phyloP scores from a whole-genome alignment of 1,284 basidiomycete genomes.

The Taiwanofungus camphoratus region DNA sequence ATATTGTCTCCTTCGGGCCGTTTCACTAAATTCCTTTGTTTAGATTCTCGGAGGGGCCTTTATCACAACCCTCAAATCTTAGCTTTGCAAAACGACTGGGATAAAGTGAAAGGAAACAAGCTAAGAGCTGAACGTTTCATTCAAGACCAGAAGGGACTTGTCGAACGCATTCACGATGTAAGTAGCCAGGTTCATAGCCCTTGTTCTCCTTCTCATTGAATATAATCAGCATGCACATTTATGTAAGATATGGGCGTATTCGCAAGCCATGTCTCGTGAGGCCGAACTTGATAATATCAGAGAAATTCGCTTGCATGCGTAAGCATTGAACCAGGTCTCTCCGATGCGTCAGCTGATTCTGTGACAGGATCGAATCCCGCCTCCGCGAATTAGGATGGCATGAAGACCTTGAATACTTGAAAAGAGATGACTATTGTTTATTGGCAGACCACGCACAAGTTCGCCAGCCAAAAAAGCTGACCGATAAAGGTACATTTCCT shows the following conservation, averaged over 20 bases:
- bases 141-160: background rate
- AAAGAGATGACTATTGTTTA: background rate
- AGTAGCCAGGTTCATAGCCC: background rate
- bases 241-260: background rate
- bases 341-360: too few relatives aligned
- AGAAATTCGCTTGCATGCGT: background rate
- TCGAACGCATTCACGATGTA: background rate
- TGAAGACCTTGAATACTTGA: background rate
- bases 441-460: background rate
- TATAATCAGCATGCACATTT: background rate
- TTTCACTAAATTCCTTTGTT: too few relatives aligned
- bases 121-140: background rate
- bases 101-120: too few relatives aligned
- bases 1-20: too few relatives aligned
- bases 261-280: background rate
- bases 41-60: background rate
- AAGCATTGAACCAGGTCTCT: background rate
- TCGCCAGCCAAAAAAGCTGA: background rate
- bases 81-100: too few relatives aligned
- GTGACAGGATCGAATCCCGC: background rate
- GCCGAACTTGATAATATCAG: background rate
- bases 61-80: background rate
- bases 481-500: background rate
- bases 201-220: background rate
- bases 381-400: background rate